Evolutionary conservation across 2,329 filamentous ascomycete genomes (phyloP), one percentile per base, ranked within the genome.

Genomic region (Fusarium sp.): DNA sequence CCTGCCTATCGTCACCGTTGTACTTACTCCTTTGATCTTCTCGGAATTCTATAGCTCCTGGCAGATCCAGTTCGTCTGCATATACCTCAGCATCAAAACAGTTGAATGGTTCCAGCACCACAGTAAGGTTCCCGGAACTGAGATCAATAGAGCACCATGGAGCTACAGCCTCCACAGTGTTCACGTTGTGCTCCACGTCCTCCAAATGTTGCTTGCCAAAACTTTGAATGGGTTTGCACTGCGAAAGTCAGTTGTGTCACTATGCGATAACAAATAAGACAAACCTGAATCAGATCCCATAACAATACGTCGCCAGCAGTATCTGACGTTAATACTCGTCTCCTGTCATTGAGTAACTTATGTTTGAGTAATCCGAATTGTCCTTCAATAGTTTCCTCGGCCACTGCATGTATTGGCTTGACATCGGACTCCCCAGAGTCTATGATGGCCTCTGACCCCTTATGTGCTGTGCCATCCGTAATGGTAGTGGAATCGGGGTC

Each of bases 61-160:
- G 86, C 55, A 95, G 72, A 40, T 89, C 84, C 35, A 96, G 82
- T 79, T 98, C 94, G 76, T 99, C 96, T 1, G 94, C 95, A 77
- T 99, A 99, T 78, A 97, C 92, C 75, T 99, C 96, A 17, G 94
- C 96, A 79, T 99, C 96, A 72, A 99, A 99, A 77, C 94, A 97
- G 71, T 96, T 96, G 74, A 96, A 96, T 40, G 94, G 93, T 75
- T 99, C 96, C 19, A 99, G 80, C 19, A 96, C 90, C 4, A 97
- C 95, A 3, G 94, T 95, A 56, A 99, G 83, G 65, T 92, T 93
- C 35, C 96, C 96, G 6, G 95, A 98, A 71, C 95, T 91, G 20
- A 95, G 94, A 75, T 99, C 94, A 53, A 98, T 92, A 3, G 93
- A 93, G 76, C 96, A 99, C 96, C 96, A 99, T 54, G 97, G 95